Conservation (phyloP, 192 early-diverging fungal genomes). For the Haplosporangium gracile region DNA sequence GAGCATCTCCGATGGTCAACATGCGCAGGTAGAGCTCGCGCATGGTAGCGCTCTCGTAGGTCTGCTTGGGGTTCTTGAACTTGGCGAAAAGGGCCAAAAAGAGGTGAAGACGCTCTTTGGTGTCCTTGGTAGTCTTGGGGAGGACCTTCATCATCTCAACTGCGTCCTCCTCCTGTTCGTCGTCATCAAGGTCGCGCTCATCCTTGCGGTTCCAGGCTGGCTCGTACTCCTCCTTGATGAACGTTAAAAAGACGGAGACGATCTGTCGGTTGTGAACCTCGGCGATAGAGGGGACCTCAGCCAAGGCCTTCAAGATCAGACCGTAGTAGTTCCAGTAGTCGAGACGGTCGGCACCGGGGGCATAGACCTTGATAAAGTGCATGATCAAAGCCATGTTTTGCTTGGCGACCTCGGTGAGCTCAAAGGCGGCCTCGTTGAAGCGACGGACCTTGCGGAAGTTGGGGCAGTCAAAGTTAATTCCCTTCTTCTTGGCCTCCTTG, state of each 20-base stretch:
- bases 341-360: conserved; percentile 61
- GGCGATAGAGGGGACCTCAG: conserved; percentile 69
- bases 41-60: conserved; percentile 66
- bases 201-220: conserved; percentile 55
- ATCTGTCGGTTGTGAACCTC: conserved; percentile 74
- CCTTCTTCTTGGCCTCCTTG: conserved; percentile 45
- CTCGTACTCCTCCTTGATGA: conserved; percentile 67
- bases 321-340: conserved; percentile 81
- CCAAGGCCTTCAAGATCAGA: conserved; percentile 71
- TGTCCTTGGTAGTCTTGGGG: conserved; percentile 44
- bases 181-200: conserved; percentile 55
- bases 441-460: conserved; percentile 58
- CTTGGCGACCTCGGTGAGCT: conserved; percentile 45
- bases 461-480: conserved; percentile 69
- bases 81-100: conserved; percentile 78
- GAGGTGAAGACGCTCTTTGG: conserved; percentile 45
- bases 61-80: conserved; percentile 70
- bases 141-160: conserved; percentile 37
- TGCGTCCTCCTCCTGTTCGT: conserved; percentile 57
- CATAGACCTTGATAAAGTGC: conserved; percentile 60
- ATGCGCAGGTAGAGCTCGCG: conserved; percentile 78
- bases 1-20: conserved; percentile 84
- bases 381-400: conserved; percentile 46
- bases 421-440: conserved; percentile 42
- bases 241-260: conserved; percentile 74